Evolutionary conservation across 192 early-diverging fungal species (phyloP).

Genomic region (Podila epigama): DNA sequence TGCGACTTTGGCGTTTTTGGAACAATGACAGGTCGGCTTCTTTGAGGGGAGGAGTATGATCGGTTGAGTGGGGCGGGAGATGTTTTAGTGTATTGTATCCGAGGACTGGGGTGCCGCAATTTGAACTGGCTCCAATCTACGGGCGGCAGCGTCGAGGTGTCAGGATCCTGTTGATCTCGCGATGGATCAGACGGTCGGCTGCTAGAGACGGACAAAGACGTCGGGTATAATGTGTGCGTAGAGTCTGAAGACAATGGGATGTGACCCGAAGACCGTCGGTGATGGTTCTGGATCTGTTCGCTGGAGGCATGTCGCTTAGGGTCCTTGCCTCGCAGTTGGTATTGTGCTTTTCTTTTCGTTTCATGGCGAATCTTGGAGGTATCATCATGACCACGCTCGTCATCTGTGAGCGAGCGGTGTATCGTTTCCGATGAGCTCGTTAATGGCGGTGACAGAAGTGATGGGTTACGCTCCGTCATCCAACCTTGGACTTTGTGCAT

Average conservation of each 20-base stretch:
- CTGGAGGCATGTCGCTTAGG: slow-evolving; percentile 8
- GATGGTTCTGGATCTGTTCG: not conserved
- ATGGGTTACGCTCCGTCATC: slow-evolving; percentile 27
- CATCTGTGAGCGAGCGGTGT: not conserved
- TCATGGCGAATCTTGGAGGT: not conserved
- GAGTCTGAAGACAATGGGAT: not conserved
- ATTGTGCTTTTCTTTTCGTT: slow-evolving; percentile 21
- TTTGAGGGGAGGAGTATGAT: not conserved
- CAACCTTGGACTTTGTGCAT: slow-evolving; percentile 40
- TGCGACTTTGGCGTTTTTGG: not conserved
- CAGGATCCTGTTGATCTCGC: slow-evolving; percentile 8
- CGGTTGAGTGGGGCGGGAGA: not conserved
- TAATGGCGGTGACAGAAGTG: slow-evolving; percentile 26
- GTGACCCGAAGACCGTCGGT: not conserved
- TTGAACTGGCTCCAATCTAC: slow-evolving; percentile 32
- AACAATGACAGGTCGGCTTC: not conserved
- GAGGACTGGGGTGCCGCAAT: not conserved
- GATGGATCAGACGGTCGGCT: slow-evolving; percentile 3
- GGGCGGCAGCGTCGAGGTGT: slow-evolving; percentile 5
- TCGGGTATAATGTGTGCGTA: not conserved
- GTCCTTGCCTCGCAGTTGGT: slow-evolving; percentile 18
- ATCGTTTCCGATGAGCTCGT: slow-evolving; percentile 14
- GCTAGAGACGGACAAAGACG: not conserved
- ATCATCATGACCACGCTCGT: not conserved
- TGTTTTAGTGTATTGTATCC: not conserved